Base-by-base conservation (phyloP, 208 protist genomes). In the Acanthamoeba lenticulata region DNA sequence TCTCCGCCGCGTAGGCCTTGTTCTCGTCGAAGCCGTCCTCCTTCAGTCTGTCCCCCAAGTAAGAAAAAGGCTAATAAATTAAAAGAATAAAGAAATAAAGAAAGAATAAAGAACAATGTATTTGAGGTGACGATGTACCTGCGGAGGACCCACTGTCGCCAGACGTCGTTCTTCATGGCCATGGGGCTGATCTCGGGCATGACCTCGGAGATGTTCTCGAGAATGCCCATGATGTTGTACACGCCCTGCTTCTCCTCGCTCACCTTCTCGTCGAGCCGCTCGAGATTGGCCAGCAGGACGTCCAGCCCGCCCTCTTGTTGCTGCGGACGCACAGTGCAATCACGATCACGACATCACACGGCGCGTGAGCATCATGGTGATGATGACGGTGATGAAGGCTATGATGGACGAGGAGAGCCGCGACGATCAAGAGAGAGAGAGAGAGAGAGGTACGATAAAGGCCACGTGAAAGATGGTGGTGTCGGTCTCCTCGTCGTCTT, bases 201-300 rank as follows among this genome's bases (percentile, higher is more conserved):
- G 9, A 95, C 49, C 42, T 97, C 96, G 27, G 97, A 85, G n/a
- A 97, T 7, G 57, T 95, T 96, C 72, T 98, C 97, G 62, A 98
- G 32, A 27, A 97, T 96, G 83, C 29, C 67, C 34, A 97, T 88
- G 32, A 90, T 96, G 55, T 95, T 95, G 72, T 96, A 90, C 40
- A 97, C 90, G n/a, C 93, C 95, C 57, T 89, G 34, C 47, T 36
- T 24, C 62, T 97, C 96, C 40, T 97, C 97, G 17, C 74, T 90
- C 29, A 67, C 24, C 7, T 38, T 42, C 69, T 96, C 74, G 83
- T 97, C 79, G 36, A 98, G 85, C 49, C 94, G 77, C 32, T 77
- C 29, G 47, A 97, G 17, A 89, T 96, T 96, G 47, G 79, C 67
- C 24, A 96, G 32, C 19, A 97, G 92, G 40, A 74, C 57, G 15